phyloP scores from a whole-genome alignment of 2,329 filamentous ascomycete genomes.

The Cladosporium halotolerans region DNA sequence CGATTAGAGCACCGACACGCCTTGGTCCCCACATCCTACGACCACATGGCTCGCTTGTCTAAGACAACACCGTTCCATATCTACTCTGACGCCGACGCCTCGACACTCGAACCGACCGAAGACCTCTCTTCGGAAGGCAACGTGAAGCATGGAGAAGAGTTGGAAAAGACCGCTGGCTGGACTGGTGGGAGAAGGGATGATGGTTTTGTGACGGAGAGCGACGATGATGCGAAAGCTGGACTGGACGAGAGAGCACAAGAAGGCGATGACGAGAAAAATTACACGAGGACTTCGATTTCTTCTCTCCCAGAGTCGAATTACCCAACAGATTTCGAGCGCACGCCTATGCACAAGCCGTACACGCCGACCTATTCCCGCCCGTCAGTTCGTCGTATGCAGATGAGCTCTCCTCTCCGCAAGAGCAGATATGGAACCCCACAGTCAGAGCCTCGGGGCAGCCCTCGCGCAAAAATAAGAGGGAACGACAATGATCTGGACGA shows the following conservation, averaged over 20 bases:
- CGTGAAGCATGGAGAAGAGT: neutral
- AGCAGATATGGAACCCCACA: conserved; percentile 36
- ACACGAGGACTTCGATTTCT: conserved; percentile 26
- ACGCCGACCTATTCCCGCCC: conserved; percentile 55
- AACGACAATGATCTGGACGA: conserved; percentile 12
- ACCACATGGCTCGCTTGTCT: conserved; percentile 11
- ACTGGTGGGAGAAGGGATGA: conserved; percentile 1
- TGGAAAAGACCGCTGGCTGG: neutral
- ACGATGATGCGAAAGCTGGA: neutral
- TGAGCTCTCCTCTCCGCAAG: conserved; percentile 59
- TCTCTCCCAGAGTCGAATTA: conserved; percentile 27
- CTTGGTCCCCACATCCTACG: conserved; percentile 3
- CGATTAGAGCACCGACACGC: neutral
- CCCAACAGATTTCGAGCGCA: conserved; percentile 23
- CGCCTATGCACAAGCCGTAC: conserved; percentile 35
- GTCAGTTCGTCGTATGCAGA: conserved; percentile 63
- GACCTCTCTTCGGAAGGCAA: neutral
- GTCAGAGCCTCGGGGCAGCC: conserved; percentile 46
- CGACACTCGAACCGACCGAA: neutral
- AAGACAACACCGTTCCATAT: conserved; percentile 11
- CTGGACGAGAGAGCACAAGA: conserved; percentile 9
- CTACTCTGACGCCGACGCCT: neutral
- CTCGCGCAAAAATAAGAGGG: conserved; percentile 40
- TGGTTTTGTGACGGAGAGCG: conserved; percentile 12
- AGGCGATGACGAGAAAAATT: conserved; percentile 13